phyloP scores from a whole-genome alignment of 1,284 basidiomycete genomes.

The Cerrena zonata region DNA sequence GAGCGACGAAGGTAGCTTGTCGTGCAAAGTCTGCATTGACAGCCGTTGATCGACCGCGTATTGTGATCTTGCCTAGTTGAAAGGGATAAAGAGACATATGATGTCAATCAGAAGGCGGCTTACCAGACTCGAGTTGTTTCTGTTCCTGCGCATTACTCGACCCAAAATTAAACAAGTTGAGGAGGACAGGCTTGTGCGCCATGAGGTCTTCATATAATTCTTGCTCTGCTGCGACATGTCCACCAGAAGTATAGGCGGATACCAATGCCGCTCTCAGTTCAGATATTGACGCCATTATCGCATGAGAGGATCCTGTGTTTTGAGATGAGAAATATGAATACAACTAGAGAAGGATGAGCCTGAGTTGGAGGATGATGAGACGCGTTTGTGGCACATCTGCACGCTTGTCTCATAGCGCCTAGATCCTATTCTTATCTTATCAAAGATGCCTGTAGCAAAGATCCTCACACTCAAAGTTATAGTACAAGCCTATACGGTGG shows the following conservation, averaged over 20 bases:
- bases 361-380: no score
- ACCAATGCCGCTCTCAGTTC: conserved; percentile 38
- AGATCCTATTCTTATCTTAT: not conserved
- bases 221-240: conserved; percentile 51
- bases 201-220: conserved; percentile 72
- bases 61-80: conserved; percentile 51
- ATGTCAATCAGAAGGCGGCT: conserved; percentile 20
- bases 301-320: not conserved
- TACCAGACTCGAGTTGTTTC: conserved; percentile 69
- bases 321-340: not conserved
- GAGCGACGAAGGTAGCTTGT: conserved; percentile 69
- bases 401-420: not conserved
- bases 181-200: conserved; percentile 54
- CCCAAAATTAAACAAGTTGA: conserved; percentile 60
- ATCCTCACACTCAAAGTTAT: no score
- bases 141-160: conserved; percentile 57
- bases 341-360: no score
- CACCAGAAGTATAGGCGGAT: conserved; percentile 34
- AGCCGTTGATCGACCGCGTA: conserved; percentile 55
- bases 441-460: no score
- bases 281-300: conserved; percentile 39
- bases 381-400: not conserved
- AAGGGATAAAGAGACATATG: conserved; percentile 1
- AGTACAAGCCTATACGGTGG: no score
- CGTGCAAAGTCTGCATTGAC: conserved; percentile 71